Percentiles rank a stretch among this genome's conserved stretches.
Evolutionary conservation across 306 rosid species (phyloP).

Genomic region (Gynostemma pentaphyllum): DNA sequence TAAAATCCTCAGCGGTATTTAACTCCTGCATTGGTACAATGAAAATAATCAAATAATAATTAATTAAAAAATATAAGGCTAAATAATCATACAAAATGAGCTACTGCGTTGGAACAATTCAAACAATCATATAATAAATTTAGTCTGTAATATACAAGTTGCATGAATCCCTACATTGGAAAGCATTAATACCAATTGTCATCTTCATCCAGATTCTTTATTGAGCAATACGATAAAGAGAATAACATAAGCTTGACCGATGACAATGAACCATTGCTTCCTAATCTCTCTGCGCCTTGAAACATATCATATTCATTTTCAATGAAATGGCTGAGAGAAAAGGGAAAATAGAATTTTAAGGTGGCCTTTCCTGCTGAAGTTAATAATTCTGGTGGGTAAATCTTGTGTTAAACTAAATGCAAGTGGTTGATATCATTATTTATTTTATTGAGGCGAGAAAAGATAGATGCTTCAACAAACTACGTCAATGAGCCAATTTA

Average conservation of each 20-base stretch:
- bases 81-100: neutral
- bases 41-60: slow-evolving; percentile 1
- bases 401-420: neutral
- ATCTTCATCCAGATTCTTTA: neutral
- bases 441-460: neutral
- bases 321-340: neutral
- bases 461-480: neutral
- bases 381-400: neutral
- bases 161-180: neutral
- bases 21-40: slow-evolving; percentile 42
- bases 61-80: neutral
- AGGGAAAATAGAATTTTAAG: neutral
- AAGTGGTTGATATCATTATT: neutral
- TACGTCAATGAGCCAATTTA: too few species aligned
- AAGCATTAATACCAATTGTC: neutral
- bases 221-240: neutral
- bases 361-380: neutral
- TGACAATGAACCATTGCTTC: neutral
- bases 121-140: too few species aligned
- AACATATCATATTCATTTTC: neutral
- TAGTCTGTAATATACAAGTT: neutral
- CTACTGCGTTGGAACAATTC: too few species aligned
- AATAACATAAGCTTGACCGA: neutral
- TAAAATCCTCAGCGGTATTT: slow-evolving; percentile 86
- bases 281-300: neutral